A percentile compares a stretch with the other conserved stretches of the same genome.
Evolutionary conservation across 139 green algal species (phyloP).

Genomic region (Astrephomene gubernaculifera): DNA sequence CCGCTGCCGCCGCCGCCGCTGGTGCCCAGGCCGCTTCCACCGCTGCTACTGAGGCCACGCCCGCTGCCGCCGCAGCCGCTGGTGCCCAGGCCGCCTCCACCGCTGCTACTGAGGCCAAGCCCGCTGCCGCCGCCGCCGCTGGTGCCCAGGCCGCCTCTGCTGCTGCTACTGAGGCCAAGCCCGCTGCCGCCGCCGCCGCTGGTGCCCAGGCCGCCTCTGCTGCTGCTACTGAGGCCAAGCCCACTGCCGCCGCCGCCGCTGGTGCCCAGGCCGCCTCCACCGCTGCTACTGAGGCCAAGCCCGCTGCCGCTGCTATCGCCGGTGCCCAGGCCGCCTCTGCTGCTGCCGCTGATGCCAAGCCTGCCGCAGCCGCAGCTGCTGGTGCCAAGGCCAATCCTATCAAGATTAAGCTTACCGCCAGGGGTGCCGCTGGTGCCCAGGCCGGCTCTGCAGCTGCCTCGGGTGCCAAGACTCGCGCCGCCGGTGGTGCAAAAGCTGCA

Average conservation of each 20-base stretch:
- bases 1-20: too few species aligned
- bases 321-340: neutral
- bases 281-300: too few species aligned
- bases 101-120: too few species aligned
- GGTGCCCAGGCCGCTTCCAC: too few species aligned
- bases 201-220: neutral
- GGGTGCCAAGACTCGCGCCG: neutral
- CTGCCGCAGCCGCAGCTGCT: neutral
- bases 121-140: too few species aligned
- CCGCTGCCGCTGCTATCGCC: neutral
- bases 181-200: neutral
- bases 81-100: neutral
- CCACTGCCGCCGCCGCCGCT: too few species aligned
- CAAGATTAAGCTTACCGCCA: too few species aligned
- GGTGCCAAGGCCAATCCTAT: neutral
- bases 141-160: too few species aligned
- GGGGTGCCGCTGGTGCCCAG: too few species aligned
- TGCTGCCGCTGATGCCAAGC: neutral
- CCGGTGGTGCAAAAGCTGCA: too few species aligned
- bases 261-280: too few species aligned
- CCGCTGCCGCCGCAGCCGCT: neutral
- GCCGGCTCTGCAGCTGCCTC: neutral
- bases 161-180: neutral
- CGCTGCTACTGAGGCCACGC: neutral
- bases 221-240: too few species aligned